Evolutionary conservation across 2,329 filamentous ascomycete genomes (phyloP), one percentile per base, ranked within the genome.

Genomic region (Phyllosticta paracitricarpa): DNA sequence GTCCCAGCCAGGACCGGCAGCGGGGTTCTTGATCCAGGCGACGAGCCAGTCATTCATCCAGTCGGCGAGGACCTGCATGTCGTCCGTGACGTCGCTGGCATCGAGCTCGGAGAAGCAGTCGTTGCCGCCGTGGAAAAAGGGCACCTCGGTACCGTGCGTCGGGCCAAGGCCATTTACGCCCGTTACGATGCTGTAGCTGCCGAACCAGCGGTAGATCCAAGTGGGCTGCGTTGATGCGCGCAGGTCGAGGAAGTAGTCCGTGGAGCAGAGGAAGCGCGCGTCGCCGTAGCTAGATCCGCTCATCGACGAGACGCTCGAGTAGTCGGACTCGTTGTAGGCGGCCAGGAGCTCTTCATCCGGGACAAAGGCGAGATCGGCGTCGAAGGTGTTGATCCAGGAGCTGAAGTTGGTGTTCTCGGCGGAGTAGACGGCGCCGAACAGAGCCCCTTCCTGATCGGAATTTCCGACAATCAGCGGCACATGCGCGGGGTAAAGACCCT

Each of bases 51-150:
- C 68, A 56, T 78, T 72, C 30, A 74, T 74, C 10, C 69, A 75
- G 61, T 78, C 74, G 3, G 77, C 76, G 12, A 78, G 66, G 1
- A 70, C 73, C 59, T 78, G 76, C 58, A 77, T 67, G 0, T 67
- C 73, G 0, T 66, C 64, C 2, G 75, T 78, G 12, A 78, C 75
- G 52, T 56, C 35, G 54, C 25, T 56, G 14, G 40, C 40, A 6
- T 64, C 66, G 0, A 74, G 65, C 0, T 65, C 63, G 12, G 67
- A 65, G 59, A 78, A 78, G 63, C 73, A 76, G 63, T 77, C 75
- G 33, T 78, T 78, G 6, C 76, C 76, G 17, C 76, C 76, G 48
- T 77, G 71, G 68, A 78, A 78, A 67, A 77, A 78, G n/a, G 76
- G 74, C 0, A 78, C 74, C 62, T 78, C 73, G 9, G 71, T 73